Evolutionary conservation across 345 rosid genomes (phyloP), one percentile per base, ranked within the genome.

Genomic region (Gossypium herbaceum): DNA sequence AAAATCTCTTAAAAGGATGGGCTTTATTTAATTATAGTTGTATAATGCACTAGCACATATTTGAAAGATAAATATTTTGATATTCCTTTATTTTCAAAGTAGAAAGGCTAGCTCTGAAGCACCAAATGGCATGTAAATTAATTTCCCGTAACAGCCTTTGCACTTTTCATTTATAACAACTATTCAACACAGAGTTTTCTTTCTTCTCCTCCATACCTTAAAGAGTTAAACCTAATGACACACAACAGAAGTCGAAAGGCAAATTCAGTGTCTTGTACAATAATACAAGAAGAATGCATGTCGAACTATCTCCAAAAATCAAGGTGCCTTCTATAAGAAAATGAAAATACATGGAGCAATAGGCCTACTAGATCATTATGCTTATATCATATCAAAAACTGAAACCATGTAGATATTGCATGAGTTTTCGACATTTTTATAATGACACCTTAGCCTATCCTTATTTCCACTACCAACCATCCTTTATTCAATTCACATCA

Each of bases 211-310:
- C 22, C 47, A 17, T 63, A 39, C n/a, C 22, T 39, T 34, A 34
- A 63, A 63, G 22, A 63, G 45, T 63, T 34, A 63, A 63, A 63
- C 13, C 47, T 63, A 34, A 16, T 8, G 2, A 29, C 45, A 63
- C 39, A 11, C 17, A 39, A 47, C 20, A 64, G 69, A 43, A 62
- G 13, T 12, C 69, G 5, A 65, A 17, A 65, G 27, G 69, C 15
- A 43, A 41, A 43, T 65, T 65, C 16, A 65, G 51, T 65, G 20
- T 17, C 4, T 7, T 6, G 7, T 16, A 15, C 6, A 17, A 52
- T 15, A 15, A n/a, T 3, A 4, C 70, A 66, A 45, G 71, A 66
- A 66, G 34, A 66, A 66, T 43, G 39, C 71, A 66, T 48, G 55
- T 66, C 20, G 19, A 24, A 12, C 47, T 12, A 44, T 24, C 55